Base-by-base conservation (phyloP, 306 rosid species). In the Cotoneaster glaucophyllus region DNA sequence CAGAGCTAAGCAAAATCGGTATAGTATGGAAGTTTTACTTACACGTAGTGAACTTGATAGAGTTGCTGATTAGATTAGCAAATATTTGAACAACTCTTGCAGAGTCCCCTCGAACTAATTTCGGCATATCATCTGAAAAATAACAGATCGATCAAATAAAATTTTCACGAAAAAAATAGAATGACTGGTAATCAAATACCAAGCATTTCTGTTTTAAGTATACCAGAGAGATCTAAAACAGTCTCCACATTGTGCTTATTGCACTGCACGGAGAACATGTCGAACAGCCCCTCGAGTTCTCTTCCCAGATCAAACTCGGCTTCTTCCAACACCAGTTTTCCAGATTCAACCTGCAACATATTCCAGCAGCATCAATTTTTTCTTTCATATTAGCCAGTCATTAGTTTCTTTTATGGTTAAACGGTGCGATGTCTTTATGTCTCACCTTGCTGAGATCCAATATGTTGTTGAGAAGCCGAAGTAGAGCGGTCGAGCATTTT, bases 221-320 rank as follows among this genome's bases (percentile, higher is more conserved):
- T 89, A 90, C 99, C 99, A 32, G 99, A 89, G 29, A 96, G 90
- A 81, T 96, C 97, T 84, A 96, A 80, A 74, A 96, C 88, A 72
- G 97, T 92, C 85, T 96, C 99, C 74, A 96, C 97, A 74, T 96
- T 92, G 82, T 96, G 98, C 80, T 92, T 90, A 79, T 92, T 89
- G 93, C 99, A 86, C 45, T 96, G 99, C 80, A 96, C 99, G 44
- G 99, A 96, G 80, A 96, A 96, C 98, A 96, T 90, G 83, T 96
- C 99, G 19, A 90, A 93, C 71, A 96, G 96, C 65, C 99, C 99
- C 87, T 96, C 99, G 54, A 96, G 99, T 81, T 96, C 99, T 64
- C 98, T 84, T 70, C 93, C 97, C 86, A 96, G 83, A 75, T 96
- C 97, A 68, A 96, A 96, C 69, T 96, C 99, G 21, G 98, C 87